Conservation (phyloP, 805 yeast species). For the Saturnispora besseyi region DNA sequence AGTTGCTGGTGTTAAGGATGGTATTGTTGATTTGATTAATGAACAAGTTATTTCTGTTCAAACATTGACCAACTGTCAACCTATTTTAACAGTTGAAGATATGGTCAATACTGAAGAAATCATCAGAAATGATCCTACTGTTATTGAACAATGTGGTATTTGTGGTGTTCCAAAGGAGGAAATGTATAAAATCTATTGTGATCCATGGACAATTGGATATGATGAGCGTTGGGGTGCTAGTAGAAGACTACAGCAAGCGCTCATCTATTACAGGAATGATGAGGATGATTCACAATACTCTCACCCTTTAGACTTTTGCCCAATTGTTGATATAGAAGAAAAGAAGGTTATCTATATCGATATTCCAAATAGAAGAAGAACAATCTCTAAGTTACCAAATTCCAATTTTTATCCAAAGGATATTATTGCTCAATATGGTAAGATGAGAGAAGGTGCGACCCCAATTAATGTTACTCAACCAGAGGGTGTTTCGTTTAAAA, state of each 20-base stretch:
- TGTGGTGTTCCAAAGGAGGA: slow-evolving; percentile 59
- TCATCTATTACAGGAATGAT: slow-evolving; percentile 65
- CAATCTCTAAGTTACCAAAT: slow-evolving; percentile 58
- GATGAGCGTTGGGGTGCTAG: slow-evolving; percentile 69
- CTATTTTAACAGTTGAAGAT: slow-evolving; percentile 66
- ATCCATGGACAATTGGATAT: slow-evolving; percentile 59
- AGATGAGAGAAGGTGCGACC: slow-evolving; percentile 52
- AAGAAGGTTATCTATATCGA: slow-evolving; percentile 64
- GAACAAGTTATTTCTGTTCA: slow-evolving; percentile 39
- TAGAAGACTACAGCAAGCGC: slow-evolving; percentile 70
- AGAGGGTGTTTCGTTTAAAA: slow-evolving; percentile 69
- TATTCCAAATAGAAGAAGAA: slow-evolving; percentile 66
- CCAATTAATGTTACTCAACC: slow-evolving; percentile 73
- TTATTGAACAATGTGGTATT: slow-evolving; percentile 61
- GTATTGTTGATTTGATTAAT: slow-evolving; percentile 50
- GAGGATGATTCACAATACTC: slow-evolving; percentile 65
- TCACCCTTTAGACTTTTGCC: slow-evolving; percentile 74
- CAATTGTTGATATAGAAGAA: slow-evolving; percentile 68
- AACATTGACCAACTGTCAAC: slow-evolving; percentile 54
- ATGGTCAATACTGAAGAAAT: slow-evolving; percentile 52
- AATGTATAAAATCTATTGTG: slow-evolving; percentile 54
- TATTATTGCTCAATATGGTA: slow-evolving; percentile 51
- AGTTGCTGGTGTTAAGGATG: slow-evolving; percentile 58
- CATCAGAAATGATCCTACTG: slow-evolving; percentile 61
- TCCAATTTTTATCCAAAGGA: slow-evolving; percentile 63